Evolutionary conservation across 2,329 filamentous ascomycete species (phyloP).

Genomic region (Arthrobotrys megalospora): DNA sequence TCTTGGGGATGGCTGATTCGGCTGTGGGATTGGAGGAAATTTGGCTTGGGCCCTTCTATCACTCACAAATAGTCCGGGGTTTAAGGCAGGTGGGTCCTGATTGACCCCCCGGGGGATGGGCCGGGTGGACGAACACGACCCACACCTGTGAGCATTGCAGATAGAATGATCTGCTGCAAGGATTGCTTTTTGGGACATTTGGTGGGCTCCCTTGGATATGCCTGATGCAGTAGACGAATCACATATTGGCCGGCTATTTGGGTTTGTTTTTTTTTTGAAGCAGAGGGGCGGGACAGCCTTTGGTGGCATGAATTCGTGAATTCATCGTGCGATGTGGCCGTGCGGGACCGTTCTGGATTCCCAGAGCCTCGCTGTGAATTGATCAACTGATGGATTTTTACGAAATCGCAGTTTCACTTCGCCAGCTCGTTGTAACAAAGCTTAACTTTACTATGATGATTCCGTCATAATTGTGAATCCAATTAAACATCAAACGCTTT

Average conservation of each 20-base stretch:
- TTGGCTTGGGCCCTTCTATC: conserved; percentile 24
- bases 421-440: not conserved
- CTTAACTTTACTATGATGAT: conserved; percentile 7
- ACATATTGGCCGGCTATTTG: conserved; percentile 39
- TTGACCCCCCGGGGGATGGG: conserved; percentile 25
- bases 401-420: not conserved
- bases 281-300: conserved; percentile 25
- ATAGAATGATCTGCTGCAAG: conserved; percentile 49
- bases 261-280: conserved; percentile 21
- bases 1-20: conserved; percentile 11
- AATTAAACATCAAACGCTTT: conserved; percentile 6
- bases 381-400: not conserved
- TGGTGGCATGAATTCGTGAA: conserved; percentile 2
- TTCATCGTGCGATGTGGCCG: conserved; percentile 2
- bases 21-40: conserved; percentile 50
- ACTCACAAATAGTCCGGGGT: conserved; percentile 46
- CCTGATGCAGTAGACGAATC: conserved; percentile 50
- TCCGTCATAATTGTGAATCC: conserved; percentile 33
- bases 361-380: not conserved
- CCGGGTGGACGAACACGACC: conserved; percentile 26
- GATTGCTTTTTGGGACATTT: conserved; percentile 28
- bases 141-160: conserved; percentile 15
- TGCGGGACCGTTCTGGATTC: not conserved
- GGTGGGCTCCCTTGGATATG: conserved; percentile 25
- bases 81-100: conserved; percentile 18